These are phyloP conservation scores for Solanum acaule DNA, from an alignment of 257 asterid species.

Conservation along the genomic window DNA sequence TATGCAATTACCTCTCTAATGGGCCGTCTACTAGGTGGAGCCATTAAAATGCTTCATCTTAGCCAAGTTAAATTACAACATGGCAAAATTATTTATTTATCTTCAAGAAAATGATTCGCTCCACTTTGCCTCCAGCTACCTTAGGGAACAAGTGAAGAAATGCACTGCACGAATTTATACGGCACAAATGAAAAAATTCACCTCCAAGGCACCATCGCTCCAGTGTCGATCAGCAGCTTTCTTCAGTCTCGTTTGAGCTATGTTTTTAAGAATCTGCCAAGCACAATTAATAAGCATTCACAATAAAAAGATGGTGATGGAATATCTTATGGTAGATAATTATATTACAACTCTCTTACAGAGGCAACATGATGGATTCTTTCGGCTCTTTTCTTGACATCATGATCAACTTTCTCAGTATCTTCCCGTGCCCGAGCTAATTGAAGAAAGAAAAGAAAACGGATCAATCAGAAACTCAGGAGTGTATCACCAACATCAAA, in stretches of 20 bases:
- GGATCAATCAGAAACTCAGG: background rate
- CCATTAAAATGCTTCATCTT: background rate
- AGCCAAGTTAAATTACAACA: background rate
- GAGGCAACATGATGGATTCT: conserved; percentile 74
- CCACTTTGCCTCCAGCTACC: background rate
- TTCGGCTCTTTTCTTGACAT: conserved; percentile 82
- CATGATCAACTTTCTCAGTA: conserved; percentile 70
- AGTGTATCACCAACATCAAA: background rate
- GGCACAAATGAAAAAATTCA: background rate
- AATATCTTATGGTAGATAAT: background rate
- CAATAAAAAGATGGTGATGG: background rate
- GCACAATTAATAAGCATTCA: background rate
- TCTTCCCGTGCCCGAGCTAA: conserved; percentile 90
- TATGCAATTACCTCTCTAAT: background rate
- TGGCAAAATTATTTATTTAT: background rate
- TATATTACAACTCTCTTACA: conserved; percentile 31
- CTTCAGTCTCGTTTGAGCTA: conserved; percentile 72
- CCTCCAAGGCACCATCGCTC: conserved; percentile 80
- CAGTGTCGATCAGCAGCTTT: conserved; percentile 86
- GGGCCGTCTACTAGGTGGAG: background rate
- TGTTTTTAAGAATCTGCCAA: conserved; percentile 54
- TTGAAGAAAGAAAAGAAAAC: conserved; percentile 9
- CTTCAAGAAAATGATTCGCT: background rate
- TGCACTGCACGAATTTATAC: background rate
- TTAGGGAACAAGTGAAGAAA: background rate